Evolutionary conservation across 2,329 filamentous ascomycete species (phyloP), one percentile per base, ranked within the genome.

Genomic region (Rhinocladiella similis): DNA sequence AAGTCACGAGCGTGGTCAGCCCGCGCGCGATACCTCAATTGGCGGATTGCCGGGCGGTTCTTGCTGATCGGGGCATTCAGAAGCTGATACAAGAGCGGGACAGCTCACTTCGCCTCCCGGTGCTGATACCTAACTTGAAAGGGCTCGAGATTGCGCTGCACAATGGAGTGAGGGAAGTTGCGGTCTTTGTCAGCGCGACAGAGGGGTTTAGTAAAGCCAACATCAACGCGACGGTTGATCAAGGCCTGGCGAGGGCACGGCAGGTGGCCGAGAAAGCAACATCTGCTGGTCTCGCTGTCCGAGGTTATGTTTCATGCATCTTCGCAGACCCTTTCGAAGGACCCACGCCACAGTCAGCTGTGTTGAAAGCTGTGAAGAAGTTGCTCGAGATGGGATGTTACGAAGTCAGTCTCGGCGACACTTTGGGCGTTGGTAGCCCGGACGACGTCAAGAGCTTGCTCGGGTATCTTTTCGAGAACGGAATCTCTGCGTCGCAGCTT

Each of bases 331-430:
- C 75, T 1, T 77, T 80, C 61, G 80, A 83, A 63, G 82, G 82
- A 1, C 79, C 80, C 1, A 76, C 82, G 19, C 72, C 78, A 0
- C 75, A 77, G 45, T 73, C 77, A 0, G 76, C 79, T 47, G 75
- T 75, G 10, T 77, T 83, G 70, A 77, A 20, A 68, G 79, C 54
- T 60, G 81, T 57, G 67, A 76, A 78, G 58, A 85, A 78, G 67
- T 75, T 96, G 47, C 79, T 96, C 1, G 89, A 92, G 68, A 89
- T 93, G 79, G 92, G 92, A 16, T 92, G 90, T 18, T 90, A 96
- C 68, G 91, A 96, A 77, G 91, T 97, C 64, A 89, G 89, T 1
- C 82, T 96, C 0, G 91, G 91, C 5, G 92, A 96, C 68, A 97
- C 92, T 0, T 93, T 91, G 0, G 92, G 92, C 16, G 91, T 95